Conservation (phyloP, 2,329 filamentous ascomycete species). For the Penicillium sp. region DNA sequence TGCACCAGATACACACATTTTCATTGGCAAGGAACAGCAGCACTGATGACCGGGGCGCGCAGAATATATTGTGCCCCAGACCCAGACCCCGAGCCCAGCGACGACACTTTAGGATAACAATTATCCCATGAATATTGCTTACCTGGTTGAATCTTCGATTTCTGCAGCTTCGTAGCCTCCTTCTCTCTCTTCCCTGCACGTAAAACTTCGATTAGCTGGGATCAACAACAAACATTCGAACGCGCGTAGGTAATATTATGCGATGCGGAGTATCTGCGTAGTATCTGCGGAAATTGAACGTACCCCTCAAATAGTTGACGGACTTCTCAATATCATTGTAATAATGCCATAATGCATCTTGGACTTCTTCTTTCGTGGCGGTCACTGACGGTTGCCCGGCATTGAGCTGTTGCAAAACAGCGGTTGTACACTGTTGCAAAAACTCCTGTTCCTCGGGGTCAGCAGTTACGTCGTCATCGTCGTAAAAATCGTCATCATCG, state of each 20-base stretch:
- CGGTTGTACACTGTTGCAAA: constrained; percentile 65
- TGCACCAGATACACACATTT: constrained; percentile 8
- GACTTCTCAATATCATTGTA: constrained; percentile 91
- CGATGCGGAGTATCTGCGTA: not conserved
- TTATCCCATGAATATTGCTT: constrained; percentile 18
- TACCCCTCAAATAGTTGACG: constrained; percentile 74
- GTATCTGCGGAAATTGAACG: constrained; percentile 19
- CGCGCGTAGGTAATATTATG: not conserved
- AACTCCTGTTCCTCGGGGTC: constrained; percentile 51
- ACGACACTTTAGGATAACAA: constrained; percentile 17
- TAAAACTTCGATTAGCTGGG: constrained; percentile 7
- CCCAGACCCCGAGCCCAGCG: constrained; percentile 30
- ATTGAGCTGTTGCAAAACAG: constrained; percentile 67
- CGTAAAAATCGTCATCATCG: constrained; percentile 42
- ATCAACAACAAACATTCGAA: not conserved
- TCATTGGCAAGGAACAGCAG: not conserved
- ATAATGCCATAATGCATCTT: constrained; percentile 92
- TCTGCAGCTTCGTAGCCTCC: constrained; percentile 28
- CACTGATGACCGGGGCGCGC: not conserved
- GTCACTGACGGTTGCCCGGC: constrained; percentile 58
- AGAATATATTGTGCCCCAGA: not conserved
- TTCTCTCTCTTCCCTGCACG: constrained; percentile 38
- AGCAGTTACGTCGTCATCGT: constrained; percentile 41
- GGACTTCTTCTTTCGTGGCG: constrained; percentile 69
- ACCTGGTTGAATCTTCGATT: constrained; percentile 31